Percentiles rank a stretch among this genome's conserved stretches.
These are phyloP conservation scores for Lathyrus sativus DNA, from an alignment of 306 rosid species.

Conservation along the genomic window DNA sequence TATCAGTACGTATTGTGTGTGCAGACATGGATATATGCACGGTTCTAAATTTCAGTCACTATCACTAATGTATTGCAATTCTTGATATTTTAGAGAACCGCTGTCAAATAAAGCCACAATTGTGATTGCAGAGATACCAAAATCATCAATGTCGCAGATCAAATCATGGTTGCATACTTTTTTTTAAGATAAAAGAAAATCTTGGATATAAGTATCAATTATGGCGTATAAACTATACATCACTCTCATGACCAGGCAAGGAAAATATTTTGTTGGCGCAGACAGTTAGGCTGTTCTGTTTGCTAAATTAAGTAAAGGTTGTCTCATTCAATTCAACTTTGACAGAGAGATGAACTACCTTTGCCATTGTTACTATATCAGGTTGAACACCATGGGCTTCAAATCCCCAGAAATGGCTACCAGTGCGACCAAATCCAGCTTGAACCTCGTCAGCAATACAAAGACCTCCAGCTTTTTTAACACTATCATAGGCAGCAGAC, in stretches of 20 bases:
- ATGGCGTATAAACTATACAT: background rate
- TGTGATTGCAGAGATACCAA: background rate
- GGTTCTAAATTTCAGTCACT: background rate
- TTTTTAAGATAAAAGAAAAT: too few relatives aligned
- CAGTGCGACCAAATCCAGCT: conserved; percentile 84
- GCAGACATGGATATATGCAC: background rate
- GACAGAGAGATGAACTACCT: conserved; percentile 54
- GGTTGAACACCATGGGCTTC: conserved; percentile 92
- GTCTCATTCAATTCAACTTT: background rate
- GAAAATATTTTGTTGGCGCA: background rate
- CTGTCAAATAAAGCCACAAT: too few relatives aligned
- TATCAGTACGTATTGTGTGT: conserved; percentile 60
- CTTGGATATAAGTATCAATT: background rate
- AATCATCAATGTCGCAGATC: background rate
- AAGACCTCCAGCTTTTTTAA: conserved; percentile 87
- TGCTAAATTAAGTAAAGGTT: conserved; percentile 10
- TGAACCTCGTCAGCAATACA: conserved; percentile 97
- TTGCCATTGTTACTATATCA: conserved; percentile 94
- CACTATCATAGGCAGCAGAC: conserved; percentile 56
- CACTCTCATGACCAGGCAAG: background rate
- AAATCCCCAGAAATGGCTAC: conserved; percentile 94
- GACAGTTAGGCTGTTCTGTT: background rate
- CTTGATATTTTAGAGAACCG: too few relatives aligned
- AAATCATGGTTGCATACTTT: background rate
- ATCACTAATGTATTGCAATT: too few relatives aligned